Base-by-base conservation (phyloP, 768 basidiomycete species). In the Scleroderma citrinum region DNA sequence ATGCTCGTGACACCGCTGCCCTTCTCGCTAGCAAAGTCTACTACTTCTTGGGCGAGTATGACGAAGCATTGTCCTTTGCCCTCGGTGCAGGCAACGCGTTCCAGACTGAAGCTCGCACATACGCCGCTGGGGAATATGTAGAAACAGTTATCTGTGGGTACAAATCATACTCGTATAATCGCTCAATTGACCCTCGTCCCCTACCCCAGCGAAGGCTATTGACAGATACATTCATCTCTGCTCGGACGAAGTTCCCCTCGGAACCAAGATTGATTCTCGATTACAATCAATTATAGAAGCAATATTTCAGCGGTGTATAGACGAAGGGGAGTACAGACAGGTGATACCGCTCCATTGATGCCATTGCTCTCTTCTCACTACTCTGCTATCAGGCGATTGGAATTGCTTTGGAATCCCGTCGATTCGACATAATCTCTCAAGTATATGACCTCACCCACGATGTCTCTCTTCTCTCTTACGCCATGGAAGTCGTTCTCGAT, bases 21-120 rank as follows among this genome's bases (percentile, higher is more conserved):
- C 74, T 98, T 44, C 77, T 99, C 24, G 87, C 89, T n/a, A 94
- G 92, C 76, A 98, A 98, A 67, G 89, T 98, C 44, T 98, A 98
- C 70, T 98, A 92, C 71, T 95, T 87, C 76, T 76, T 99, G 43
- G 92, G 89, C 55, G 90, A 92, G 66, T 89, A 95, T 58, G 92
- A 94, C 61, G 96, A 99, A 65, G 91, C 94, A 24, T 78, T 99
- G 50, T 86, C 90, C 12, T 97, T 97, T 62, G 96, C 96, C 19
- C 81, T 99, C 41, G 87, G 87, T 49, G 91, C 95, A 16, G 92
- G 89, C 49, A 75, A 71, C 65, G 85, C 88, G 63, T 97, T 98
- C 62, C 85, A 90, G 64, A 76, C 73, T 2, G 87, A 92, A 62
- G 71, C 77, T 54, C 77, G 77, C 58, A 73, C 70, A 14, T 64